phyloP scores from a whole-genome alignment of 2,329 filamentous ascomycete genomes.

The Chalaropsis ovoidea region DNA sequence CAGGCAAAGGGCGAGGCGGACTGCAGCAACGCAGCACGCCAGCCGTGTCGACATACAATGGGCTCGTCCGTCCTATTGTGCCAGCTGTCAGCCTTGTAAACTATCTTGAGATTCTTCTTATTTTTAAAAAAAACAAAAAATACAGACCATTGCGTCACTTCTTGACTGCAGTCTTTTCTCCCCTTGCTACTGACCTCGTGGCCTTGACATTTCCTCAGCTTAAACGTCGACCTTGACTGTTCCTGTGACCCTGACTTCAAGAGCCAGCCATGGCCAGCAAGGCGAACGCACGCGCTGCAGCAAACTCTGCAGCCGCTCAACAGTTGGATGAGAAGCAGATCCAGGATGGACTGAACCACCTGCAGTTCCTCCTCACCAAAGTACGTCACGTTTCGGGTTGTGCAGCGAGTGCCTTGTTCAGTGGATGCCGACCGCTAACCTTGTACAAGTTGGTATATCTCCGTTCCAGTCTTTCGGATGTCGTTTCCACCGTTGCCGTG shows the following conservation, averaged over 20 bases:
- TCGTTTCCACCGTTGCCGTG: slow-evolving; percentile 22
- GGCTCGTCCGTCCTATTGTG: neutral
- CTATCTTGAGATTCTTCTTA: neutral
- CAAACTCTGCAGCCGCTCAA: slow-evolving; percentile 13
- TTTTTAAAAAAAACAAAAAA: no score
- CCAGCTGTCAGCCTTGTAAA: neutral
- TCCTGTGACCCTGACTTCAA: no score
- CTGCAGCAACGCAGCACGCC: neutral
- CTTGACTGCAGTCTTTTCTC: neutral
- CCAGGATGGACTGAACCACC: slow-evolving; percentile 24
- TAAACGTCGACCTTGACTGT: no score
- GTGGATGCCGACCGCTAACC: slow-evolving; percentile 5
- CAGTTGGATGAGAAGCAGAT: slow-evolving; percentile 23
- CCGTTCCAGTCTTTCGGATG: slow-evolving; percentile 24
- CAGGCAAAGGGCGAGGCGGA: neutral
- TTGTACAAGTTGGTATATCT: slow-evolving; percentile 23
- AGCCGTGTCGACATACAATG: neutral
- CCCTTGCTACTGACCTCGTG: neutral
- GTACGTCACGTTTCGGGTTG: slow-evolving; percentile 20
- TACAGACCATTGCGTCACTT: neutral
- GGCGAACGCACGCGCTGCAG: slow-evolving; percentile 23
- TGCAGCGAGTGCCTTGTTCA: neutral
- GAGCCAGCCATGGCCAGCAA: slow-evolving; percentile 19
- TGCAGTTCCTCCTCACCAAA: slow-evolving; percentile 24
- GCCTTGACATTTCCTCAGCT: neutral